Conservation (phyloP, 2,329 filamentous ascomycete species). For the Penicillium sp. region DNA sequence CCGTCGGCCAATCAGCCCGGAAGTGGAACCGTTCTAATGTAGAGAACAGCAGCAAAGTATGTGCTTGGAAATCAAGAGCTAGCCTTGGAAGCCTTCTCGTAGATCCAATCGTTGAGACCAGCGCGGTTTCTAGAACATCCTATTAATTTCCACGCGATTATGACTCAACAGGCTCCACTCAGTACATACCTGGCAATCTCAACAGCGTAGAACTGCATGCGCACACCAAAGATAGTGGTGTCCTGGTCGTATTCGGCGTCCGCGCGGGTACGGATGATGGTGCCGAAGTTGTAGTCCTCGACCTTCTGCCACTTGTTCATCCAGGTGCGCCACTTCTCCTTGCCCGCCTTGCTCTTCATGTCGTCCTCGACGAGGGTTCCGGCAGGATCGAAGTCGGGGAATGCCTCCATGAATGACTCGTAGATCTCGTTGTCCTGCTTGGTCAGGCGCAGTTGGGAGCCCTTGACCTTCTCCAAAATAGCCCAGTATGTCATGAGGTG, state of each 20-base stretch:
- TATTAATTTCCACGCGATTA: conserved; percentile 11
- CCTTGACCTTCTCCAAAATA: conserved; percentile 86
- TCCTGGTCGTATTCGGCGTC: conserved; percentile 84
- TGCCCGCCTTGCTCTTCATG: conserved; percentile 97
- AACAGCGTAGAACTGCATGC: conserved; percentile 83
- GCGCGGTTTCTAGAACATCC: conserved; percentile 65
- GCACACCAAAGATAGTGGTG: conserved; percentile 85
- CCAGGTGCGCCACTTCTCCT: conserved; percentile 93
- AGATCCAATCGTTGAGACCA: conserved; percentile 96
- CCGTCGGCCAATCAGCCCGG: conserved; percentile 20
- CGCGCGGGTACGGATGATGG: conserved; percentile 78
- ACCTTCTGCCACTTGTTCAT: conserved; percentile 90
- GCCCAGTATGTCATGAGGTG: conserved; percentile 98
- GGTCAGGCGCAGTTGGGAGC: conserved; percentile 85
- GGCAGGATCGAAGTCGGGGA: conserved; percentile 88
- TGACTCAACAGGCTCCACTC: background rate
- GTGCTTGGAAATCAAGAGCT: conserved; percentile 22
- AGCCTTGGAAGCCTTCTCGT: conserved; percentile 67
- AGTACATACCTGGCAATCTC: conserved; percentile 66
- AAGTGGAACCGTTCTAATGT: conserved; percentile 14
- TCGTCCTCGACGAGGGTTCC: conserved; percentile 81
- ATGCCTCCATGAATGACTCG: conserved; percentile 81
- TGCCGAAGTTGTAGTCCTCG: conserved; percentile 98
- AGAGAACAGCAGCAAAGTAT: conserved; percentile 9
- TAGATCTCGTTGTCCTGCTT: conserved; percentile 95